Conservation (phyloP, 306 rosid species). For the Fragaria iinumae region DNA sequence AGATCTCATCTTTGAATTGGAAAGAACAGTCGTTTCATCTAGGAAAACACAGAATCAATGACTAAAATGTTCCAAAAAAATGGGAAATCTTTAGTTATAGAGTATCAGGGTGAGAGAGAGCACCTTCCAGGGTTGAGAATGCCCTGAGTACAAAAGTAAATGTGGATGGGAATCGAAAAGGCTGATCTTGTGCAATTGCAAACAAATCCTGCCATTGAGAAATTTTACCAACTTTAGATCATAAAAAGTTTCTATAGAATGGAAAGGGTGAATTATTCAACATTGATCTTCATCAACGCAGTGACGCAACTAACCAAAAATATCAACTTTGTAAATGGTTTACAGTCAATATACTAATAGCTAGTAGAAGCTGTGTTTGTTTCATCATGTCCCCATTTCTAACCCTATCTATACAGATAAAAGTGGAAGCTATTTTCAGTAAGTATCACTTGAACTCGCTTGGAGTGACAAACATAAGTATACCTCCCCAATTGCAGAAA, state of each 20-base stretch:
- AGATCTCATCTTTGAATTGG: background rate
- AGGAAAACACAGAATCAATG: background rate
- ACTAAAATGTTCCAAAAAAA: background rate
- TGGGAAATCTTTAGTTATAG: background rate
- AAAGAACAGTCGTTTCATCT: background rate
- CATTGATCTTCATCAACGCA: slow-evolving; percentile 4
- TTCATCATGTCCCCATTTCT: background rate
- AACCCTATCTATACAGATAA: background rate
- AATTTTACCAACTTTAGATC: background rate
- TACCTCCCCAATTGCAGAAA: slow-evolving; percentile 87
- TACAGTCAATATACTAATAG: background rate
- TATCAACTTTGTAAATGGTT: background rate
- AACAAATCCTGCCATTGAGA: slow-evolving; percentile 67
- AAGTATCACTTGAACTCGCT: background rate
- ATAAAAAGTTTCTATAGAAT: background rate
- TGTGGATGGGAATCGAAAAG: slow-evolving; percentile 87
- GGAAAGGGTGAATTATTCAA: background rate
- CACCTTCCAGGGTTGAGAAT: slow-evolving; percentile 93
- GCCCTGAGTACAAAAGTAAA: slow-evolving; percentile 84
- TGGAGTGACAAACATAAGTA: slow-evolving; percentile 6
- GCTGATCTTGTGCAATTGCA: slow-evolving; percentile 87
- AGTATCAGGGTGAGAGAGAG: slow-evolving; percentile 13
- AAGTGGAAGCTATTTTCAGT: background rate
- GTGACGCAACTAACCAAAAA: slow-evolving; percentile 12
- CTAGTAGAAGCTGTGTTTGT: background rate